phyloP scores from a whole-genome alignment of 176 grass and related monocot genomes.

The Avena insularis region DNA sequence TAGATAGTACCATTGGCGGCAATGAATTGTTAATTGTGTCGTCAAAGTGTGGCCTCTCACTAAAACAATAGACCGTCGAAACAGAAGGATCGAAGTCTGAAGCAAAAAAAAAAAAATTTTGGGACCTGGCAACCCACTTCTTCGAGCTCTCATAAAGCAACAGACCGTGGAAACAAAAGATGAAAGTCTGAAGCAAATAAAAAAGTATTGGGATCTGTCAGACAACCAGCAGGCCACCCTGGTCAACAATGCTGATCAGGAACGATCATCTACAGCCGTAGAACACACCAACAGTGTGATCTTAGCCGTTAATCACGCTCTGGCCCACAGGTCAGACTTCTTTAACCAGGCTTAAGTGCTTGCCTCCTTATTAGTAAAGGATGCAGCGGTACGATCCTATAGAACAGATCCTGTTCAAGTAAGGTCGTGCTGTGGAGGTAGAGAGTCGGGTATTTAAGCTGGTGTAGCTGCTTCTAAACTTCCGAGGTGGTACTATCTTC shows the following conservation, averaged over 20 bases:
- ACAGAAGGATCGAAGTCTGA: too few relatives aligned
- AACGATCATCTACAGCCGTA: neutral
- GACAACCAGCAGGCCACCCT: neutral
- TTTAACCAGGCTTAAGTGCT: slow-evolving; percentile 15
- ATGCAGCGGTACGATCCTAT: too few relatives aligned
- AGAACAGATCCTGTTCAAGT: slow-evolving; percentile 44
- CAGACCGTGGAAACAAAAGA: too few relatives aligned
- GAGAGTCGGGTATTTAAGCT: accelerated
- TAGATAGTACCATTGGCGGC: too few relatives aligned
- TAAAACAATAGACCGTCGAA: neutral
- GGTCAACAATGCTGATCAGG: neutral
- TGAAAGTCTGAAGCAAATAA: too few relatives aligned
- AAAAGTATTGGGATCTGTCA: neutral
- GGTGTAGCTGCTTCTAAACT: accelerated
- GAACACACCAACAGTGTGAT: neutral
- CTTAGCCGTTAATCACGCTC: slow-evolving; percentile 56
- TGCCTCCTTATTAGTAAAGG: slow-evolving; percentile 51
- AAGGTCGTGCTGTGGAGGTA: slow-evolving; percentile 36
- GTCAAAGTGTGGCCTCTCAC: too few relatives aligned
- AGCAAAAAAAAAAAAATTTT: too few relatives aligned
- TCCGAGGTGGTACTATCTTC: slow-evolving; percentile 17
- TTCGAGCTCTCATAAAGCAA: too few relatives aligned
- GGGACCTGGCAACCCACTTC: too few relatives aligned
- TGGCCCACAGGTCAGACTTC: neutral
- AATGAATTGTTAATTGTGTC: too few relatives aligned